Evolutionary conservation across 352 stramenopile genomes (phyloP), one percentile per base, ranked within the genome.

Genomic region (Pythium plurisporium): DNA sequence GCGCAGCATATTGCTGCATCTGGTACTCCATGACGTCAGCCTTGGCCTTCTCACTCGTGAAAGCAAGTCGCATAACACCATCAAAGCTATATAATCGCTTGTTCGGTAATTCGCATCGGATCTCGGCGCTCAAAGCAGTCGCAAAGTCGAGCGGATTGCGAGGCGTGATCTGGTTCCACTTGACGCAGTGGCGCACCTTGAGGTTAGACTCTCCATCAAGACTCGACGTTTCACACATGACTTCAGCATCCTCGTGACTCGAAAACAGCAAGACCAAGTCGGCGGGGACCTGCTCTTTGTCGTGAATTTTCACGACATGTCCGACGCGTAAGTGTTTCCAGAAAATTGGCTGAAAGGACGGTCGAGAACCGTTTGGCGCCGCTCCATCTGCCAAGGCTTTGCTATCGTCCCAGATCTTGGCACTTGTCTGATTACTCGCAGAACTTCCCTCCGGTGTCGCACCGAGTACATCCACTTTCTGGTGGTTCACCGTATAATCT

Each of bases 201-300:
- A 95, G 62, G 37, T 91, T 91, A 3, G 80, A 91, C 52, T 95
- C 83, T 17, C 85, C 85, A 33, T 95, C 85, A 2, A 95, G 69
- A 62, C 82, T 92, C 8, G 82, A 82, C 0, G 85, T 95, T 48
- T 95, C 85, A 33, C 82, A 88, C 76, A 91, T 90, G 20, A 66
- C 81, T 64, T 86, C 72, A 0, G 75, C 75, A 19, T 71, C 79
- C 8, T 89, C 69, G 37, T 89, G 74, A 27, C 83, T 96, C 0
- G 84, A 84, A 29, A 90, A 84, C 1, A 98, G 69, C 3, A 98
- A 51, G 0, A 98, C 79, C 3, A 98, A 53, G 57, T 98, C 95
- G 0, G 94, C 94, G 6, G 95, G 94, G 11, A 98, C 82, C 33
- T 93, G 79, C 27, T 96, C 81, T 22, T 86, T 73, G 59, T 98